Evolutionary conservation across 2,329 filamentous ascomycete species (phyloP).

Genomic region (Hymenoscyphus occultus): DNA sequence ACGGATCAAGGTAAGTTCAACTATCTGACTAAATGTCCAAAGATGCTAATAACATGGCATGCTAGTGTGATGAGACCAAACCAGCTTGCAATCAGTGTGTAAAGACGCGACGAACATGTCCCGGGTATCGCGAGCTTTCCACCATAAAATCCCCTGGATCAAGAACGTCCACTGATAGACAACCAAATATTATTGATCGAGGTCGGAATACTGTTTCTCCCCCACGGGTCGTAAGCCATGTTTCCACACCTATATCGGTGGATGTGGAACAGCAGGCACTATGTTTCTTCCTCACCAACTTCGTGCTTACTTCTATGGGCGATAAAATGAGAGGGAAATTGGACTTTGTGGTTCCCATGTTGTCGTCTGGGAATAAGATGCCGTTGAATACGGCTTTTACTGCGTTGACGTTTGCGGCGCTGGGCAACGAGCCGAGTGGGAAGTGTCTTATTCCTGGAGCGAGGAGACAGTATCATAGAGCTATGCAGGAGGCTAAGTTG

Average conservation of each 20-base stretch:
- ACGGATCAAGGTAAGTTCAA: not conserved
- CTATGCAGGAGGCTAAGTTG: conserved; percentile 47
- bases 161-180: not conserved
- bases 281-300: conserved; percentile 58
- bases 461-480: conserved; percentile 49
- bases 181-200: conserved; percentile 1
- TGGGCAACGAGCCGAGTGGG: conserved; percentile 47
- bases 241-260: not conserved
- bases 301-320: conserved; percentile 50
- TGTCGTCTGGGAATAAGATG: conserved; percentile 40
- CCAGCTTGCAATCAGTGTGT: conserved; percentile 5
- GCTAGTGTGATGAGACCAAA: not conserved
- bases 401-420: conserved; percentile 53
- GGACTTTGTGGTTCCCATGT: not conserved
- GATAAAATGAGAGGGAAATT: conserved; percentile 31
- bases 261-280: conserved; percentile 50
- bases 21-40: too few species aligned
- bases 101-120: not conserved
- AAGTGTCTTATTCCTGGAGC: conserved; percentile 39
- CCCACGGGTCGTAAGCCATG: not conserved
- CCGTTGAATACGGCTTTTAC: conserved; percentile 57
- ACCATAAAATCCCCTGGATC: not conserved
- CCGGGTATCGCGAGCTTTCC: not conserved
- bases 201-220: not conserved
- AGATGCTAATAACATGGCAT: not conserved